phyloP scores from a whole-genome alignment of 1,284 basidiomycete species.

The Anthracocystis panici-leucophaei region DNA sequence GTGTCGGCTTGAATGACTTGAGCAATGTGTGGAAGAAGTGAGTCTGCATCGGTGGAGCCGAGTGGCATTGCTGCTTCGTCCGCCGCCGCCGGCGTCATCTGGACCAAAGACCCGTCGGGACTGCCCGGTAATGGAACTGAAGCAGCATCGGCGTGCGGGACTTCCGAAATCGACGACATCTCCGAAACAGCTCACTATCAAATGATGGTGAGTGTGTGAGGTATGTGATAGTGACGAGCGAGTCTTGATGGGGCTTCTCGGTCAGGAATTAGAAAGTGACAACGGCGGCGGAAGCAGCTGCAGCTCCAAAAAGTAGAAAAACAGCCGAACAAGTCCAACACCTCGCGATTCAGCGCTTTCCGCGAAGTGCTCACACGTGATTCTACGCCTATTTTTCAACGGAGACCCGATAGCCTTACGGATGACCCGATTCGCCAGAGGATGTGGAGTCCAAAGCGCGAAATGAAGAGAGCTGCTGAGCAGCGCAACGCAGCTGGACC shows the following conservation, averaged over 20 bases:
- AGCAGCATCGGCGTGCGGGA: constrained; percentile 10
- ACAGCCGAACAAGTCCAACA: constrained; percentile 42
- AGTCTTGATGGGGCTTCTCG: not conserved
- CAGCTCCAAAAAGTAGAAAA: constrained; percentile 27
- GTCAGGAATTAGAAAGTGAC: not conserved
- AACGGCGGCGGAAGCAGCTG: not conserved
- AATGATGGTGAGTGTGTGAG: not conserved
- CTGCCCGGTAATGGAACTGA: constrained; percentile 24
- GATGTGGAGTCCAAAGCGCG: constrained; percentile 7
- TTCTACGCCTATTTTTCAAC: not conserved
- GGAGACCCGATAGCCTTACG: not conserved
- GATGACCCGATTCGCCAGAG: not conserved
- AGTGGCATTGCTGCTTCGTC: not conserved
- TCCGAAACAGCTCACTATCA: not conserved
- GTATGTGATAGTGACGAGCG: no score
- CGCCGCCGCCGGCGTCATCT: not conserved
- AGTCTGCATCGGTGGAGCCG: not conserved
- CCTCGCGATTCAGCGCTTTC: constrained; percentile 15
- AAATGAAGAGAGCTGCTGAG: not conserved
- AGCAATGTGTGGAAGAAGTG: not conserved
- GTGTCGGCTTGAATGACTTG: no score
- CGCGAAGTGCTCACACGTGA: constrained; percentile 34
- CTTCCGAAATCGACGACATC: not conserved
- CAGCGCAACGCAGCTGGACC: not conserved
- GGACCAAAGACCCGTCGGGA: constrained; percentile 18